phyloP scores from a whole-genome alignment of 441 rosid genomes.

The Theobroma grandiflorum region DNA sequence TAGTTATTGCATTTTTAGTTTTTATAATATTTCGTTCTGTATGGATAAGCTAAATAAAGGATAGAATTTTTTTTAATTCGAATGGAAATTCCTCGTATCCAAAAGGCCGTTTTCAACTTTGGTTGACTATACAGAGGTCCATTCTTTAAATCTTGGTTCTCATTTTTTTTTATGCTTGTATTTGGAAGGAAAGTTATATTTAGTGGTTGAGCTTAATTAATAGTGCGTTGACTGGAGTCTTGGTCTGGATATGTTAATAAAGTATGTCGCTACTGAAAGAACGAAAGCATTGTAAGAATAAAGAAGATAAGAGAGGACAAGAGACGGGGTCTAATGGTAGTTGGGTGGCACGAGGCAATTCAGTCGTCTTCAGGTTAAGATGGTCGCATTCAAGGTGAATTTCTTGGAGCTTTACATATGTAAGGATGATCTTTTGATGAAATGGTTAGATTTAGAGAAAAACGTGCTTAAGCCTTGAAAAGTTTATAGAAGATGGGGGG shows the following conservation, averaged over 20 bases:
- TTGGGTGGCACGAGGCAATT: not conserved
- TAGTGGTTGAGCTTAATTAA: not conserved
- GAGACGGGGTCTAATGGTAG: not conserved
- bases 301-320: not conserved
- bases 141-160: too few species aligned
- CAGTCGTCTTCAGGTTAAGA: conserved; percentile 3
- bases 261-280: conserved; percentile 1
- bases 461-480: not conserved
- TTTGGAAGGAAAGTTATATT: not conserved
- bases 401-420: not conserved
- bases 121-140: not conserved
- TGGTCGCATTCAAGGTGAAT: not conserved
- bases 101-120: not conserved
- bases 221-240: conserved; percentile 16
- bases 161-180: not conserved
- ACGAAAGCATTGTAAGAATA: not conserved
- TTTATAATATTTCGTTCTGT: conserved; percentile 7
- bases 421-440: not conserved
- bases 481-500: conserved; percentile 2
- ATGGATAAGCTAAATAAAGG: not conserved
- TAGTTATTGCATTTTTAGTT: not conserved
- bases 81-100: not conserved
- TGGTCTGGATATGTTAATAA: conserved; percentile 14
- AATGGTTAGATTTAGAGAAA: not conserved
- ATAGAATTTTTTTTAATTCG: not conserved